Base-by-base conservation (phyloP, 2,329 filamentous ascomycete genomes). In the Drechslerella coelobrocha region DNA sequence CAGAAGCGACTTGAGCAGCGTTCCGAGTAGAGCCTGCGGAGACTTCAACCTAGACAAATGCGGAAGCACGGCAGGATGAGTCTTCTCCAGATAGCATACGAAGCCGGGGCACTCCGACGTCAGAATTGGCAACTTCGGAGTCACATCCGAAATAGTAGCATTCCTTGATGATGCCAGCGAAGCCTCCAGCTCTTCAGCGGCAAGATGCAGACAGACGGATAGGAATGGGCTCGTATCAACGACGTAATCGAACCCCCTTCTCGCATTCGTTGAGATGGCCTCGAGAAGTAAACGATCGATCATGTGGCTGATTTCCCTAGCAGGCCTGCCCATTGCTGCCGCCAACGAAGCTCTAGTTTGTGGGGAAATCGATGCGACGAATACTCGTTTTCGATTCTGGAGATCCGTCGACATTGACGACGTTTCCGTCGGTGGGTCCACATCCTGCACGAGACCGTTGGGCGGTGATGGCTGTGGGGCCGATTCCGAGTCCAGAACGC, bases 31-130 rank as follows among this genome's bases (percentile, higher is more conserved):
- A 24, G 94, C 93, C 79, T 99, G 94, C 12, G 94, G 93, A 3
- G 92, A 97, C 79, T 97, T 99, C 73, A 97, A 84, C 53, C 86
- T 86, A 65, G 92, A 97, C 59, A 99, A 83, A 78, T 99, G 92
- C 26, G 92, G 91, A 53, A 99, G 84, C 61, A 97, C 87, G 77
- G 97, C 89, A 1, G 94, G 92, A 77, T 99, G 94, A 61, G 93
- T 97, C 81, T 99, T 97, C 79, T 99, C 94, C 24, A 93, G 93
- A 77, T 99, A 99, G 80, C 94, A 99, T 61, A 99, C 93, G 92
- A 95, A 99, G 6, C 94, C 94, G 0, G 94, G 94, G 78, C 94
- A 99, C 19, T 91, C 91, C 2, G 92, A 92, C 7, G 92, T 91
- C 45, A 99, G 83, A 27, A 93, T 86, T 0, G 91, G 90, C 72